phyloP scores from a whole-genome alignment of 352 stramenopile species.

The Globisporangium lucens region DNA sequence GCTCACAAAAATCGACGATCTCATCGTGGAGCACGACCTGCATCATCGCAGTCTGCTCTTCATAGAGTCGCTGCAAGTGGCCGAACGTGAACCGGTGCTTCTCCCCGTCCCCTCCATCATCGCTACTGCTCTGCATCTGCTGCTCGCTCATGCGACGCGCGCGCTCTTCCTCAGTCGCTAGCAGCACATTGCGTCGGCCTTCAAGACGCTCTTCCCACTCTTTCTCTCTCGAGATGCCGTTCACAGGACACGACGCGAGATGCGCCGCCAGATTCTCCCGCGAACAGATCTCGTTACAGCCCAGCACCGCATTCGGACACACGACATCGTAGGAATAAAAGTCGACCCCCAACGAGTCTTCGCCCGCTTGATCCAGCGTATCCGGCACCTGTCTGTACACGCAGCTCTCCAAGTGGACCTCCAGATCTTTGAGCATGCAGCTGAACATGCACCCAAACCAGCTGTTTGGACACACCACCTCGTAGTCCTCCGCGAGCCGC shows the following conservation, averaged over 20 bases:
- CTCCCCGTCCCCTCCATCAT: conserved; percentile 23
- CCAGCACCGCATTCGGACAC: conserved; percentile 78
- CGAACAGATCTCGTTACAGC: conserved; percentile 76
- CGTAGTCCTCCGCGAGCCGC: conserved; percentile 73
- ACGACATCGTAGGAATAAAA: conserved; percentile 84
- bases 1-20: conserved; percentile 56
- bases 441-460: conserved; percentile 86
- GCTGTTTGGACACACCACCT: conserved; percentile 83
- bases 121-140: conserved; percentile 18
- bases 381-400: conserved; percentile 78
- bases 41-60: conserved; percentile 76
- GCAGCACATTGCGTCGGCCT: conserved; percentile 58
- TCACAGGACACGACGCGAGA: conserved; percentile 59
- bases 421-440: conserved; percentile 80
- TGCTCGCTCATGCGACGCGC: conserved; percentile 63
- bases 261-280: conserved; percentile 67
- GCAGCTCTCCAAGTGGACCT: conserved; percentile 62
- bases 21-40: conserved; percentile 79
- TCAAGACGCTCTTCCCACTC: conserved; percentile 76
- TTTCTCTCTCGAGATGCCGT: conserved; percentile 69
- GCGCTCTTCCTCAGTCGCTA: conserved; percentile 73
- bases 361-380: conserved; percentile 57
- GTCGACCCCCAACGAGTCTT: conserved; percentile 50
- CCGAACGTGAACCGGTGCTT: conserved; percentile 43
- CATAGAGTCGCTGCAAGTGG: conserved; percentile 74